phyloP scores from a whole-genome alignment of 2,329 filamentous ascomycete species.

The Beauveria australis region DNA sequence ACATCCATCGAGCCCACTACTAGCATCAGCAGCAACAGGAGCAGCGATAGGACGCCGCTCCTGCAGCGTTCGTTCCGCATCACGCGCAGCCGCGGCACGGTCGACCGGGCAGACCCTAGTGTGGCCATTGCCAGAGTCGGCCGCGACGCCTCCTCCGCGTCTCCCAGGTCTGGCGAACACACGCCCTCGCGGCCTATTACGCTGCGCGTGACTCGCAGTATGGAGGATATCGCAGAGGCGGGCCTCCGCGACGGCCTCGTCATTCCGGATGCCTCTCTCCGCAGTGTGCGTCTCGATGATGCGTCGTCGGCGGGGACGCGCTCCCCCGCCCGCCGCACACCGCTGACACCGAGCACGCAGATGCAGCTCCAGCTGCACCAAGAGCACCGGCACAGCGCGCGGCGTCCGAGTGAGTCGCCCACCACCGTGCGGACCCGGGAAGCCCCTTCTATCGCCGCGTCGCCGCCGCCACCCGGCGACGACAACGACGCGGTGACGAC shows the following conservation, averaged over 20 bases:
- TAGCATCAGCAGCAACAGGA: background rate
- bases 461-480: background rate
- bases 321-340: background rate
- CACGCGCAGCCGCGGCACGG: slow-evolving; percentile 19
- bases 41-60: background rate
- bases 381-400: slow-evolving; percentile 13
- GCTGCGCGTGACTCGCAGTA: slow-evolving; percentile 22
- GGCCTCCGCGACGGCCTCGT: slow-evolving; percentile 11
- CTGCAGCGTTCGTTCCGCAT: slow-evolving; percentile 17
- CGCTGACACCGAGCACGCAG: slow-evolving; percentile 10
- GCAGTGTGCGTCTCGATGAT: slow-evolving; percentile 3
- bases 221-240: slow-evolving; percentile 5
- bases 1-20: background rate
- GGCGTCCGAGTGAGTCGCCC: slow-evolving; percentile 15
- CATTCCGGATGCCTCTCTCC: slow-evolving; percentile 22
- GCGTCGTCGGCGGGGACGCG: background rate
- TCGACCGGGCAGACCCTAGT: slow-evolving; percentile 20
- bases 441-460: slow-evolving; percentile 22
- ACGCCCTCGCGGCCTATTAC: slow-evolving; percentile 11
- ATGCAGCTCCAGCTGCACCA: slow-evolving; percentile 17
- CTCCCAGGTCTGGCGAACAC: background rate
- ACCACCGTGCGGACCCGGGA: slow-evolving; percentile 14
- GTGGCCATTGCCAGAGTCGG: slow-evolving; percentile 17
- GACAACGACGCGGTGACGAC: slow-evolving; percentile 16
- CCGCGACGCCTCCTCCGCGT: background rate